phyloP scores from a whole-genome alignment of 2,329 filamentous ascomycete genomes.

The Blastomyces gilchristii region DNA sequence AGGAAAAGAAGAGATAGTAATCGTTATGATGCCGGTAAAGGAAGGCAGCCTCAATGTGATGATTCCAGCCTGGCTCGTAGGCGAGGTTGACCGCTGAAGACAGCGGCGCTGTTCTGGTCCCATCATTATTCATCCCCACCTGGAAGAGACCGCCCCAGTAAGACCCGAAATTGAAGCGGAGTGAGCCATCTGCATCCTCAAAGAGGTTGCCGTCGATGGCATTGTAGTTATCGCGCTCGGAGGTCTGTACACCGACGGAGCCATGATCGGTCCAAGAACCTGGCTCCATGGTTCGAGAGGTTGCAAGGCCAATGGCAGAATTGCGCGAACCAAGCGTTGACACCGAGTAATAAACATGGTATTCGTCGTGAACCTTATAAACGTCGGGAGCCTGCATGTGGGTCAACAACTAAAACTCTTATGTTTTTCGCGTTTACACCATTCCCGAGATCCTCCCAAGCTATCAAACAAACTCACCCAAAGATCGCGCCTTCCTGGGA shows the following conservation, averaged over 20 bases:
- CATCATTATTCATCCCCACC: constrained; percentile 28
- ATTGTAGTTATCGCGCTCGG: constrained; percentile 29
- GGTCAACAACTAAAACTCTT: not conserved
- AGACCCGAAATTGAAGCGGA: constrained; percentile 53
- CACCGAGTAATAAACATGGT: constrained; percentile 57
- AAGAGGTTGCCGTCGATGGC: constrained; percentile 51
- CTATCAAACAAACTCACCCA: constrained; percentile 1
- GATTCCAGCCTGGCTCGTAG: constrained; percentile 5
- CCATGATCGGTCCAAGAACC: constrained; percentile 31
- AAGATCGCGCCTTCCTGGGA: not conserved
- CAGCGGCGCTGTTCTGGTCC: not conserved
- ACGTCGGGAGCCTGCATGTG: constrained; percentile 8
- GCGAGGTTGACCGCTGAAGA: constrained; percentile 5
- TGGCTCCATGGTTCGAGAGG: constrained; percentile 30
- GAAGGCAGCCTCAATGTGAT: constrained; percentile 1
- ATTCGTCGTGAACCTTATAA: constrained; percentile 33
- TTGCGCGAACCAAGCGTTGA: constrained; percentile 51
- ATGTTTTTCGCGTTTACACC: not conserved
- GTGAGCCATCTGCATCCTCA: constrained; percentile 26
- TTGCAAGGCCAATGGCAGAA: constrained; percentile 53
- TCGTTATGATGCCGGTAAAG: constrained; percentile 1
- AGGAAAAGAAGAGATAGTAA: constrained; percentile 6
- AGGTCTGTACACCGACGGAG: constrained; percentile 27
- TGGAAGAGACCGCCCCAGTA: constrained; percentile 60
- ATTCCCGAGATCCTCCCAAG: not conserved